Percentiles rank a stretch among this genome's conserved stretches.
Conservation (phyloP, 108 stramenopile species). For the Pseudonitzschia multiseries region DNA sequence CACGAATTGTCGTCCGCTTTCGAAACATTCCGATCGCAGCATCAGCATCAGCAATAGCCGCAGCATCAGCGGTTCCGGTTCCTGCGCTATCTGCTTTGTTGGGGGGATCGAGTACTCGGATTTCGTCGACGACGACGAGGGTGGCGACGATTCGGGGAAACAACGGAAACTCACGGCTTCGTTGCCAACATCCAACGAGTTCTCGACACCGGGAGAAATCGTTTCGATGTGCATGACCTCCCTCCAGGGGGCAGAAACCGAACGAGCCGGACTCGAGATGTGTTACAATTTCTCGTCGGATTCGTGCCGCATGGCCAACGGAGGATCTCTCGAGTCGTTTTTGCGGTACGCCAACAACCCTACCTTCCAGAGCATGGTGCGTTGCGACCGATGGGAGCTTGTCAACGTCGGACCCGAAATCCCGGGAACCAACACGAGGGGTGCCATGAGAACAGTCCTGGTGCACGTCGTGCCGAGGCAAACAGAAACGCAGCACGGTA, state of each 20-base stretch:
- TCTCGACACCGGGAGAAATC: slow-evolving; percentile 34
- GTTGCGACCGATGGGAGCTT: slow-evolving; percentile 48
- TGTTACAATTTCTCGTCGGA: slow-evolving; percentile 78
- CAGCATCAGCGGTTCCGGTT: too few species aligned
- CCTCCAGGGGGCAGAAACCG: slow-evolving; percentile 37
- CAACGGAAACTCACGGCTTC: not conserved
- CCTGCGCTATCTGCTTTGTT: not conserved
- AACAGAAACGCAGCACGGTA: not conserved
- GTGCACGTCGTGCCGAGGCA: slow-evolving; percentile 37
- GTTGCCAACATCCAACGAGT: not conserved
- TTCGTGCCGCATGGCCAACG: slow-evolving; percentile 65
- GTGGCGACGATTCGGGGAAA: not conserved
- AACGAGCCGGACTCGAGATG: slow-evolving; percentile 35
- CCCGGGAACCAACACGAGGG: slow-evolving; percentile 47
- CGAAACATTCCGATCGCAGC: too few species aligned
- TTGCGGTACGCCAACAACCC: slow-evolving; percentile 71
- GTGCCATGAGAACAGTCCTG: slow-evolving; percentile 75
- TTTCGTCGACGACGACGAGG: not conserved
- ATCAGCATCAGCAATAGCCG: not conserved
- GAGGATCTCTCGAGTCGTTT: slow-evolving; percentile 67
- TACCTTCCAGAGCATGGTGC: slow-evolving; percentile 64
- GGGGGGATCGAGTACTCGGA: not conserved
- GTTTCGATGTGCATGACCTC: slow-evolving; percentile 58
- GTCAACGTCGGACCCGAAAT: slow-evolving; percentile 61
- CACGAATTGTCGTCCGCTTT: too few species aligned